Evolutionary conservation across 2,329 filamentous ascomycete species (phyloP), one percentile per base, ranked within the genome.

Genomic region (Diaporthe batatas): DNA sequence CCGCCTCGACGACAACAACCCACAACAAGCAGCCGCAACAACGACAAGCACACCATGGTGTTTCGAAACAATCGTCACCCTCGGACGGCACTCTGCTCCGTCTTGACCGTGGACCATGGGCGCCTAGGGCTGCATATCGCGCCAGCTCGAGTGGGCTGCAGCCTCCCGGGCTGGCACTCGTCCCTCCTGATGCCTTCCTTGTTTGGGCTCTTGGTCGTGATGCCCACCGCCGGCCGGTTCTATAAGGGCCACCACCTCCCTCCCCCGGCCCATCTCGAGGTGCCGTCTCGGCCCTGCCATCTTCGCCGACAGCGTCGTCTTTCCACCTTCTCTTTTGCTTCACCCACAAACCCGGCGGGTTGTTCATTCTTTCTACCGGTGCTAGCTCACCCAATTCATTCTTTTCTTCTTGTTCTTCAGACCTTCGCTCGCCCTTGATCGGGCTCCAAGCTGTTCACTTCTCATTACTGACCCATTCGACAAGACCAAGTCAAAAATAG

Each of bases 341-440:
- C 32, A 57, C 25, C 29, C 62, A 51, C 53, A 39, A 23, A 70
- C 70, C 70, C 70, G 12, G 73, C 67, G 67, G 73, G 70, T 74
- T 58, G 42, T 74, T 70, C 73, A 68, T 74, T 74, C 73, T 55
- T 74, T 74, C 57, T 23, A 70, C 25, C 7, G 73, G 73, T 73
- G 73, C 73, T 73, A 70, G 73, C 42, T 73, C 73, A 59, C 73
- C 73, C 18, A 42, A 59, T 68, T 54, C 73, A 21, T 74, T 74
- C 67, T 49, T 68, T 49, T 68, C 7, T 18, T 29, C 29, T 29
- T 29, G 2, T 74, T 72, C 29, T n/a, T 7, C 32, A 21, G n/a
- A 59, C 47, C 23, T 62, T 51, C 59, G 62, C 42, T 49, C 42
- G 51, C 34, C 42, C 70, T 36, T 58, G 21, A 72, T 53, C 64